Percentiles rank a stretch among this genome's conserved stretches.
phyloP scores from a whole-genome alignment of 129 eudicot genomes.

The Tanacetum coccineum region DNA sequence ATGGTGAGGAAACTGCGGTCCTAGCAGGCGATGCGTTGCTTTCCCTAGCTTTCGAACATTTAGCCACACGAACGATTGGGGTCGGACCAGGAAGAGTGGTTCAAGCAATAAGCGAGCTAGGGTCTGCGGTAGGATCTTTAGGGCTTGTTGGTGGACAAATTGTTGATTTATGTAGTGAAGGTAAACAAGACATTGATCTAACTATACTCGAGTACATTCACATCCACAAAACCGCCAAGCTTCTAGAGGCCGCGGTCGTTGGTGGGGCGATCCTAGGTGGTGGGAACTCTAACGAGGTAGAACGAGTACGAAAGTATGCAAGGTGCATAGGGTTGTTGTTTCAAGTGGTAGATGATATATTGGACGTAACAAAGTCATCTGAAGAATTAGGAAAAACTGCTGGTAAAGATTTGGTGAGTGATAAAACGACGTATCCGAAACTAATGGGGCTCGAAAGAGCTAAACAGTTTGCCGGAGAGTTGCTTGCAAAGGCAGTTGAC shows the following conservation, averaged over 20 bases:
- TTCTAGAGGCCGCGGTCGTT: constrained; percentile 58
- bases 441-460: constrained; percentile 67
- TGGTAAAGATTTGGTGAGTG: constrained; percentile 50
- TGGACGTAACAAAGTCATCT: constrained; percentile 55
- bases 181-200: constrained; percentile 36
- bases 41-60: constrained; percentile 54
- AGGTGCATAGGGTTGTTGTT: constrained; percentile 58
- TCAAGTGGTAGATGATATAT: constrained; percentile 71
- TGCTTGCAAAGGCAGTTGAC: constrained; percentile 44
- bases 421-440: constrained; percentile 65
- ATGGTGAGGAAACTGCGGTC: constrained; percentile 54
- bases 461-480: constrained; percentile 41
- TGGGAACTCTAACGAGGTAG: constrained; percentile 41
- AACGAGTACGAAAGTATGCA: constrained; percentile 49
- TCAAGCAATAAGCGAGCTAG: constrained; percentile 54
- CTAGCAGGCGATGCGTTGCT: constrained; percentile 63
- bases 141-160: constrained; percentile 66
- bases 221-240: constrained; percentile 50
- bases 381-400: constrained; percentile 65
- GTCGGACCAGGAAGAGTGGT: constrained; percentile 34
- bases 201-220: constrained; percentile 53
- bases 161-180: constrained; percentile 51
- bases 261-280: constrained; percentile 70
- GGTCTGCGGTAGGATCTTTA: constrained; percentile 46
- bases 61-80: constrained; percentile 29